Percentiles rank a stretch among this genome's conserved stretches.
Evolutionary conservation across 306 rosid genomes (phyloP).

Genomic region (Cicer yamashitae): DNA sequence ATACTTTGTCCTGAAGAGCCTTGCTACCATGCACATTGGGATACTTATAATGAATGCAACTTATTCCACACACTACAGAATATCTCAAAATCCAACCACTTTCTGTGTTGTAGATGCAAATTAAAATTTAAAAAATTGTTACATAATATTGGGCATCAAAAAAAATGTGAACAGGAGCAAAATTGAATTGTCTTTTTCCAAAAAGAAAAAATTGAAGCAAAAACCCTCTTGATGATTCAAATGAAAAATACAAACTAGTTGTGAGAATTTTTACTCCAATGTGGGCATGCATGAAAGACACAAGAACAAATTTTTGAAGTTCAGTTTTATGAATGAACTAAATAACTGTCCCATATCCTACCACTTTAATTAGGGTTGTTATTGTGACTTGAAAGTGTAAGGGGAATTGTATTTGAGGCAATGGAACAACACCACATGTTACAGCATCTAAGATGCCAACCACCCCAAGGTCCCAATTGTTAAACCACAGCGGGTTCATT

Average conservation of each 20-base stretch:
- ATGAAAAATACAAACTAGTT: not conserved
- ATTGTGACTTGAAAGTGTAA: not conserved
- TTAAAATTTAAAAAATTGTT: conserved; percentile 42
- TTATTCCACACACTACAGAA: conserved; percentile 44
- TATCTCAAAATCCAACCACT: conserved; percentile 43
- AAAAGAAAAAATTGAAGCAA: not conserved
- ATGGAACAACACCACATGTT: not conserved
- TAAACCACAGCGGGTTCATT: not conserved
- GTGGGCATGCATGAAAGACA: not conserved
- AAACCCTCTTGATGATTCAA: not conserved
- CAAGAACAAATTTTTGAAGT: not conserved
- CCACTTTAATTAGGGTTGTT: not conserved
- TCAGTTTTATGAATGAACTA: not conserved
- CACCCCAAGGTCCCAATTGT: too few species aligned
- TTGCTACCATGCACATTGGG: conserved; percentile 59
- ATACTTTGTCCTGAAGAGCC: conserved; percentile 58
- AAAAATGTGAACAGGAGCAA: not conserved
- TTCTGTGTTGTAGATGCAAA: conserved; percentile 49
- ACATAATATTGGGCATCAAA: conserved; percentile 25
- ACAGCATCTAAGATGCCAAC: conserved; percentile 6
- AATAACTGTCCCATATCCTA: conserved; percentile 16
- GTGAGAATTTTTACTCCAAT: not conserved
- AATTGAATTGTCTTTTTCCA: conserved; percentile 14
- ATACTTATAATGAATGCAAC: conserved; percentile 58
- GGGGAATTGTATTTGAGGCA: not conserved